Conservation (phyloP, 257 asterid species). For the Gardenia jasminoides region DNA sequence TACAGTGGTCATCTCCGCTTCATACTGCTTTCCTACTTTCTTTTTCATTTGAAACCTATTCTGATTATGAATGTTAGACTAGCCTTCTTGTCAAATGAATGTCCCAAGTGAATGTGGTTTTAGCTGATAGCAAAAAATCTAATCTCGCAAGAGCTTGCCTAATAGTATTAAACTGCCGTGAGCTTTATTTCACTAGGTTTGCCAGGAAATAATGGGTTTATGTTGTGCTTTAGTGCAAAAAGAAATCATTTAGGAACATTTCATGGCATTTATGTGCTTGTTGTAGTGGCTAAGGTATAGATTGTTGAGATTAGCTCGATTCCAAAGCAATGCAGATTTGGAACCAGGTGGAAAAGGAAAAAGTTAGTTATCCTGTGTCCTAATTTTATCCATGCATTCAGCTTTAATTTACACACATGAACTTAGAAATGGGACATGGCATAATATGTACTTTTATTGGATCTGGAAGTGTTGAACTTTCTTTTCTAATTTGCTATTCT, state of each 20-base stretch:
- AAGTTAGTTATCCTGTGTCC: neutral
- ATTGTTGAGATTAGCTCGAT: neutral
- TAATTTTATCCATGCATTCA: neutral
- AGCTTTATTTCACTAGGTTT: neutral
- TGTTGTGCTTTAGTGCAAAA: neutral
- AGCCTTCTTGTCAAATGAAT: neutral
- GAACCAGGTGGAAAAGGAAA: neutral
- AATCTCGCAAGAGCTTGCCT: neutral
- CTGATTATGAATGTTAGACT: neutral
- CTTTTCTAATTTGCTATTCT: neutral
- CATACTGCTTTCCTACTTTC: neutral
- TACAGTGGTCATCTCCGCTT: neutral
- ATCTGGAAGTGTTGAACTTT: neutral
- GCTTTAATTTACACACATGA: neutral
- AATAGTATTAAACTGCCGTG: neutral
- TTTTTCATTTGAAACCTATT: neutral
- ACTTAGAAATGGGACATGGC: neutral
- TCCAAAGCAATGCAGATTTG: neutral
- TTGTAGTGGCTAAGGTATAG: neutral
- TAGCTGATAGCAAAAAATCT: neutral
- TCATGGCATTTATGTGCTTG: neutral
- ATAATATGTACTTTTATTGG: neutral
- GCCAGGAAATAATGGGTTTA: neutral
- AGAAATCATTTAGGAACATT: neutral
- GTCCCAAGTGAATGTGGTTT: neutral